These are phyloP conservation scores for Chrysoporthe austroafricana DNA, from an alignment of 2,329 filamentous ascomycete species.

Conservation along the genomic window DNA sequence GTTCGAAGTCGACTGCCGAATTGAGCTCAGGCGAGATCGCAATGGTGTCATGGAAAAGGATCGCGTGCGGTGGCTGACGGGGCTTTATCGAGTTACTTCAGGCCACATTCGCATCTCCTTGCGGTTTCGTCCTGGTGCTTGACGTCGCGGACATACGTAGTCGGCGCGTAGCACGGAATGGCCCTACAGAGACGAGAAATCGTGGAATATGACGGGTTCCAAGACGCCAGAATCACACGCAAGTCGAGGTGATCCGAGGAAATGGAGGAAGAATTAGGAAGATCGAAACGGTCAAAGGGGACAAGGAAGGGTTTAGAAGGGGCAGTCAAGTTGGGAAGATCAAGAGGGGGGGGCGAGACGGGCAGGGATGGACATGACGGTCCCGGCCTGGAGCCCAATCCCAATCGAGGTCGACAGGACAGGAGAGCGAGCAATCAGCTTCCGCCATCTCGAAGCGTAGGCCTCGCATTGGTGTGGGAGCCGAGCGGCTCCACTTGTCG, in stretches of 20 bases:
- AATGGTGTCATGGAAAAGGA: neutral
- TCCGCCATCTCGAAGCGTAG: conserved; percentile 5
- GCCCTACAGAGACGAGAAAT: neutral
- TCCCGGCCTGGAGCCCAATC: conserved; percentile 8
- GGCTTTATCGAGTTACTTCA: conserved; percentile 23
- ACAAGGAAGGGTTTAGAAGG: conserved; percentile 12
- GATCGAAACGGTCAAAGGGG: conserved; percentile 17
- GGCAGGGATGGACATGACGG: conserved; percentile 7
- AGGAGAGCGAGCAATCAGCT: conserved; percentile 17
- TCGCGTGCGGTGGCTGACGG: neutral
- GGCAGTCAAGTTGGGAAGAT: neutral
- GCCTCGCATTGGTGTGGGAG: conserved; percentile 25
- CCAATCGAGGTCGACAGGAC: conserved; percentile 6
- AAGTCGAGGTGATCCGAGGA: neutral
- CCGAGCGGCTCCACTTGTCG: conserved; percentile 22
- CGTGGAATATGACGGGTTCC: conserved; percentile 5
- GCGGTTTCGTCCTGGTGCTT: neutral
- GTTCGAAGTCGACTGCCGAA: neutral
- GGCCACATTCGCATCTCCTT: conserved; percentile 7
- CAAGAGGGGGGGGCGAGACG: conserved; percentile 1
- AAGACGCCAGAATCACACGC: neutral
- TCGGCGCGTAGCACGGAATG: neutral
- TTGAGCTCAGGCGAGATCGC: neutral
- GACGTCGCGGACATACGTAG: conserved; percentile 19
- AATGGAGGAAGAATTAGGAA: conserved; percentile 17